Evolutionary conservation across 2,329 filamentous ascomycete genomes (phyloP).

Genomic region (Hymenoscyphus linearis): DNA sequence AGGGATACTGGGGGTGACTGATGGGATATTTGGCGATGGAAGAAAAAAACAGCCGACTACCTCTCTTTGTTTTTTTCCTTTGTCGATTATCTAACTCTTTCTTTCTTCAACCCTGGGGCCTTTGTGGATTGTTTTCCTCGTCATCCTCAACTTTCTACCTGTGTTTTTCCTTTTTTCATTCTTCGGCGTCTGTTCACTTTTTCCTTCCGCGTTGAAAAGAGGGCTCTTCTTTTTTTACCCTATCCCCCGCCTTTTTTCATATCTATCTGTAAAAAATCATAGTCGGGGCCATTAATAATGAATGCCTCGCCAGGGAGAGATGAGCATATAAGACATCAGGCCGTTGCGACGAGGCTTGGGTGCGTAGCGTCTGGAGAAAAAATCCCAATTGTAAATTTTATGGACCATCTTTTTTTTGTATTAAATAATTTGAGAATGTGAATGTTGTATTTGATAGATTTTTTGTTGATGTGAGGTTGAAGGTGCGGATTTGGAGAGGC

Average conservation of each 20-base stretch:
- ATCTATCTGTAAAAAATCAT: constrained; percentile 25
- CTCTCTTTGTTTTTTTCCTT: too few species aligned
- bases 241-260: constrained; percentile 23
- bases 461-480: too few species aligned
- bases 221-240: constrained; percentile 28
- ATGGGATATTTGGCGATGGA: not conserved
- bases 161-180: not conserved
- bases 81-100: too few species aligned
- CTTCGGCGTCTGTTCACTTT: not conserved
- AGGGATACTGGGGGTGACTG: not conserved
- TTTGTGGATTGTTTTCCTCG: not conserved
- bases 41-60: not conserved
- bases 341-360: not conserved
- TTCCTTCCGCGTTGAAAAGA: too few species aligned
- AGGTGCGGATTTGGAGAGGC: too few species aligned
- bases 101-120: too few species aligned
- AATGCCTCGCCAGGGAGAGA: not conserved
- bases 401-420: not conserved
- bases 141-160: not conserved
- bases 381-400: constrained; percentile 2
- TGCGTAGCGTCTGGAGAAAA: not conserved
- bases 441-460: not conserved
- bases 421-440: not conserved
- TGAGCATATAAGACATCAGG: not conserved
- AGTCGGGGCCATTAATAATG: not conserved